These are phyloP conservation scores for Lactarius trivialis DNA, from an alignment of 768 basidiomycete genomes.

Conservation along the genomic window DNA sequence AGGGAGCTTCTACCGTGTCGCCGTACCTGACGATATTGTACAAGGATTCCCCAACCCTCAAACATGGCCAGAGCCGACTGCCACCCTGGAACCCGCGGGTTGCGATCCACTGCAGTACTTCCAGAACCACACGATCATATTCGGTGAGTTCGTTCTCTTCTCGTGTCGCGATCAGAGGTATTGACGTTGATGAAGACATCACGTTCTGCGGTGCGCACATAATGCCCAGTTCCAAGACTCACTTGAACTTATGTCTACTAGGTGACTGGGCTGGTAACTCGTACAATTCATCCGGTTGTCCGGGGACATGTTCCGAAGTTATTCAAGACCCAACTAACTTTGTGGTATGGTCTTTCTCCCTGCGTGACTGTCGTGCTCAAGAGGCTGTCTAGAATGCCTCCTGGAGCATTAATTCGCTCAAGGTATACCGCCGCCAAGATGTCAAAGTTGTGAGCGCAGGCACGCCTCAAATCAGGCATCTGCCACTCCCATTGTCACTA, in stretches of 20 bases:
- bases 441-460: conserved; percentile 16
- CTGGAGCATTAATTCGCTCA: conserved; percentile 74
- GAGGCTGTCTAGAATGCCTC: conserved; percentile 53
- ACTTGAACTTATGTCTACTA: conserved; percentile 27
- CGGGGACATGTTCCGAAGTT: conserved; percentile 60
- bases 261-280: conserved; percentile 84
- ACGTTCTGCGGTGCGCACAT: conserved; percentile 64
- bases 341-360: conserved; percentile 40
- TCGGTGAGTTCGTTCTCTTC: conserved; percentile 43
- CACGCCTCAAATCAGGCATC: background rate
- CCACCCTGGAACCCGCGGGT: conserved; percentile 43
- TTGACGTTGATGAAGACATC: conserved; percentile 45
- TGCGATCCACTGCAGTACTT: conserved; percentile 60
- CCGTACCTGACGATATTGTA: conserved; percentile 61
- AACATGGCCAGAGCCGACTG: conserved; percentile 63
- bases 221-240: conserved; percentile 3
- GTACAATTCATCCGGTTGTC: conserved; percentile 65
- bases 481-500: background rate
- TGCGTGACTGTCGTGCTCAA: background rate
- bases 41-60: conserved; percentile 57
- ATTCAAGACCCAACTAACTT: conserved; percentile 68
- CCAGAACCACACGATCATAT: conserved; percentile 63
- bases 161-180: background rate
- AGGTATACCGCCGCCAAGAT: conserved; percentile 45
- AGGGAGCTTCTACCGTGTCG: conserved; percentile 82